Base-by-base conservation (phyloP, 176 grass and related monocot genomes). In the Triticum aestivum region DNA sequence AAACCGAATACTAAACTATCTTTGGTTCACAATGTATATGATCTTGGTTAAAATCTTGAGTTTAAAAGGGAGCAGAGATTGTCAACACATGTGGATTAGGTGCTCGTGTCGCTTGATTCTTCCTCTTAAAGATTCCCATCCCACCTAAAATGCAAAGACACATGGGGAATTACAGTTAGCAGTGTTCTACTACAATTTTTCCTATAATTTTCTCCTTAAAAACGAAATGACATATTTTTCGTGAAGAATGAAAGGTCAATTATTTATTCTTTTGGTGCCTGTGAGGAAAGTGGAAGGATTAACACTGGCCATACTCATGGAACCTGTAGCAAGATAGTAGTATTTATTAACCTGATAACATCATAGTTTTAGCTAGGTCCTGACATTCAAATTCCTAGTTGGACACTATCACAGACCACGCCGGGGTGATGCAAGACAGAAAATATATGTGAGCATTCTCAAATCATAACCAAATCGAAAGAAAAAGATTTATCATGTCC, bases 61-160 rank as follows among this genome's bases (percentile, higher is more conserved):
- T 39, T 39, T 39, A 39, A 39, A 39, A 39, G 1, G 3, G 3
- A 39, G 37, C 37, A 39, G 32, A 33, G 32, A 35, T 41, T 41
- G 39, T 41, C 39, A 41, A 9, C 39, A 41, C 39, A 41, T 6
- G 39, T 41, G 39, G 39, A 41, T 41, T 41, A 41, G 39, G 69
- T 98, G 97, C 41, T 98, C 97, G 39, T 96, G 92, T 5, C 94
- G 82, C 68, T 98, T 98, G 68, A 98, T 96, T 85, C 97, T 98
- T 86, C 96, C 97, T 52, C 90, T 88, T 52, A 98, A 87, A 39
- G 93, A 94, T 84, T 98, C 37, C 97, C 94, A 10, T 87, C 89
- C 97, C 93, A 98, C 94, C 97, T 96, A 92, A 74, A 77, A 85
- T 54, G 79, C 49, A 3, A 11, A 66, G 11, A 17, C 10, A 61